Evolutionary conservation across 768 basidiomycete species (phyloP).

Genomic region (Termitomyces sp.): DNA sequence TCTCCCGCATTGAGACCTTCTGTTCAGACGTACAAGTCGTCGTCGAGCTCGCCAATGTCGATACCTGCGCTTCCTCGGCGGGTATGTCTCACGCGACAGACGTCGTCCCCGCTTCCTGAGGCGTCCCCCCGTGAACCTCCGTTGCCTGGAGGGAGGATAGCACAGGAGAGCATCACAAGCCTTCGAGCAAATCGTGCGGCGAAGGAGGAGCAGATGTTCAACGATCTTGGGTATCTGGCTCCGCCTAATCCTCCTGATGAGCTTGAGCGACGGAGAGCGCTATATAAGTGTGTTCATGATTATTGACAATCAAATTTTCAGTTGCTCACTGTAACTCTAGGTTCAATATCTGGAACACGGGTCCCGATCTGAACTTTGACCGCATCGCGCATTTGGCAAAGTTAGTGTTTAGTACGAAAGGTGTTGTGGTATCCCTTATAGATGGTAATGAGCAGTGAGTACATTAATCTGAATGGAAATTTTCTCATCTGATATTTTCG

Average conservation of each 20-base stretch:
- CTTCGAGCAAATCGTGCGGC: conserved; percentile 40
- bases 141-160: conserved; percentile 24
- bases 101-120: conserved; percentile 57
- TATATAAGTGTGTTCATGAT: conserved; percentile 69
- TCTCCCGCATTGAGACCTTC: background rate
- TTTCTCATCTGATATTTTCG: background rate
- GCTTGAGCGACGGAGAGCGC: conserved; percentile 69
- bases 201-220: conserved; percentile 65
- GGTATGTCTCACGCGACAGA: conserved; percentile 52
- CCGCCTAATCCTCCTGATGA: conserved; percentile 87
- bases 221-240: conserved; percentile 60
- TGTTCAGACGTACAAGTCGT: background rate
- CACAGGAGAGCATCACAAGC: conserved; percentile 21
- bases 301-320: background rate
- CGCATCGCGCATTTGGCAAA: conserved; percentile 90
- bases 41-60: conserved; percentile 19
- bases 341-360: conserved; percentile 87
- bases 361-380: conserved; percentile 86
- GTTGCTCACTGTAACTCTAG: conserved; percentile 26
- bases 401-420: conserved; percentile 86
- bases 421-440: conserved; percentile 77
- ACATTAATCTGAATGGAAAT: background rate
- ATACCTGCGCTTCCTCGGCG: conserved; percentile 47
- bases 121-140: conserved; percentile 27
- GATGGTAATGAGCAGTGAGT: conserved; percentile 80